Base-by-base conservation (phyloP, 108 stramenopile genomes). In the Stephanodiscus triporus region DNA sequence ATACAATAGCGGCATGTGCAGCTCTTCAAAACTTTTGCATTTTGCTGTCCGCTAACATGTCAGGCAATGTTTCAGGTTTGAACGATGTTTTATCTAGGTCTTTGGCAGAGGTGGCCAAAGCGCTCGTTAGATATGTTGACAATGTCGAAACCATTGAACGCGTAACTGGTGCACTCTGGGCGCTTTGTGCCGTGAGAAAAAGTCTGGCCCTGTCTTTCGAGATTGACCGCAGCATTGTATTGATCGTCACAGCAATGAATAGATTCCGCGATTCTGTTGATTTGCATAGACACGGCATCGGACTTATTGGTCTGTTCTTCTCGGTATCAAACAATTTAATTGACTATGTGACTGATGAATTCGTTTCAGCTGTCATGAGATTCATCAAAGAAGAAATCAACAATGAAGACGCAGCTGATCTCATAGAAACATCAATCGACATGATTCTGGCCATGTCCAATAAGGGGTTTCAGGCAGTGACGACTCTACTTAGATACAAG, bases 81-180 rank as follows among this genome's bases (percentile, higher is more conserved):
- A 40, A 40, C 8, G 40, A 69, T 76, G 30, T 17, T 0, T 57
- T 76, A 30, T 20, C 34, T 14, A 60, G 62, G 42, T 63, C 68
- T 11, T 23, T 56, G 9, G 38, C 53, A 32, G 68, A 69, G 32
- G 34, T 69, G 49, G 37, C 48, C 40, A 63, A 43, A 9, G 62
- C 68, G 36, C 34, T 59, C 4, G 37, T 32, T 37, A 6, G 14
- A 59, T 37, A 38, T 30, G 17, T 6, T 26, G 27, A 56, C 5
- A 60, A 72, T 37, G 26, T 24, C 6, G n/a, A 32, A 42, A 59
- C 63, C 0, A 6, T 61, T 58, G 70, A 78, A 43, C 70, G 72
- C 57, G 40, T 67, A 17, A 50, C 37, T 38, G 57, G 64, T 27
- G 77, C 77, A 19, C 60, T 78, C 24, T 78, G 64, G 66, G 70